These are phyloP conservation scores for Xylariaceae sp. DNA, from an alignment of 2,329 filamentous ascomycete genomes.

Conservation along the genomic window DNA sequence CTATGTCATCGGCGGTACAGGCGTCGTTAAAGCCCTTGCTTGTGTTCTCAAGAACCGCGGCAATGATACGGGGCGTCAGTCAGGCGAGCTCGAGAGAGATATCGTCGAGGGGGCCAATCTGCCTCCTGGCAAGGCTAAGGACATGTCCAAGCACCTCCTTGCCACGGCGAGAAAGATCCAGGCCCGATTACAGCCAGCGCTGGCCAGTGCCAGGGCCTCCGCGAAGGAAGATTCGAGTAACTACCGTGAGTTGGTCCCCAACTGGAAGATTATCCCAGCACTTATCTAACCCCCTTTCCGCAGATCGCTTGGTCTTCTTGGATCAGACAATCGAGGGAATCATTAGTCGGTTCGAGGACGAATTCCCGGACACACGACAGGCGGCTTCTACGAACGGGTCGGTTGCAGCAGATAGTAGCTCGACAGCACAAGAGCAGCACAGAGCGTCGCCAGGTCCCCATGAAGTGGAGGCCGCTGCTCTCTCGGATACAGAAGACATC, in stretches of 20 bases:
- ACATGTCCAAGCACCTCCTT: slow-evolving; percentile 88
- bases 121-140: slow-evolving; percentile 64
- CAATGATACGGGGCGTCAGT: slow-evolving; percentile 53
- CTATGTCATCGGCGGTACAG: slow-evolving; percentile 92
- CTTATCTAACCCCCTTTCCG: slow-evolving; percentile 24
- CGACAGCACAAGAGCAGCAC: slow-evolving; percentile 19
- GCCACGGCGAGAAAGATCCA: slow-evolving; percentile 86
- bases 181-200: slow-evolving; percentile 72
- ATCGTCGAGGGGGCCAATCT: slow-evolving; percentile 45
- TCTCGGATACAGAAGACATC: slow-evolving; percentile 44
- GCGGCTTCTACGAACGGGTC: slow-evolving; percentile 26
- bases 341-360: slow-evolving; percentile 92
- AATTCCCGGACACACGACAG: slow-evolving; percentile 81
- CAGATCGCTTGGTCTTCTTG: slow-evolving; percentile 75
- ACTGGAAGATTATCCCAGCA: neutral
- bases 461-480: slow-evolving; percentile 34
- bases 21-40: slow-evolving; percentile 87
- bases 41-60: slow-evolving; percentile 82
- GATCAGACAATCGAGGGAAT: slow-evolving; percentile 84
- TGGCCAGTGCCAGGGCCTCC: slow-evolving; percentile 66
- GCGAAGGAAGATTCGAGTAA: slow-evolving; percentile 63
- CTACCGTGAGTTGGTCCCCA: slow-evolving; percentile 60
- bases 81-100: slow-evolving; percentile 48
- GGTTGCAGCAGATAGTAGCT: slow-evolving; percentile 22
- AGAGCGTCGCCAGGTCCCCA: slow-evolving; percentile 28